Base-by-base conservation (phyloP, 495 filamentous ascomycete genomes). In the Staphylotrichum tortipilum region DNA sequence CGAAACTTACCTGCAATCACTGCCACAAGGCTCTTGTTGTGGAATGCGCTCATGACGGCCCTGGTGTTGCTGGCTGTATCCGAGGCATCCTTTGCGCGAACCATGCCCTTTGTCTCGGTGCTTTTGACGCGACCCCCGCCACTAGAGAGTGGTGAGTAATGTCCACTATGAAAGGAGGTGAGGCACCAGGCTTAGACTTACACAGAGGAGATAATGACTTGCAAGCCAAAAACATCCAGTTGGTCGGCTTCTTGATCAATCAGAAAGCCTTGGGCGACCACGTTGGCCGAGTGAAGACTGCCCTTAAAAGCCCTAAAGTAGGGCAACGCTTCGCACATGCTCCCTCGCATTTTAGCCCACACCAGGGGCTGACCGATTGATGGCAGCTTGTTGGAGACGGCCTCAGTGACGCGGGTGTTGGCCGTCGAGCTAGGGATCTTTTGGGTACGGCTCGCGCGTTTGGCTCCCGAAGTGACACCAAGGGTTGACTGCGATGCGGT, bases 171-270 rank as follows among this genome's bases (percentile, higher is more conserved):
- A 44, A 1, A 9, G 22, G 8, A 22, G 7, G 18, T 10, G 7
- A 31, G 23, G 15, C 21, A 33, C 9, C 50, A 3, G n/a, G n/a
- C 17, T 26, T 14, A 22, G 8, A 72, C 82, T 68, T 67, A 88
- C 85, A 76, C 59, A 54, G 78, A 67, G 8, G 80, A 77, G 30
- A 94, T 84, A 21, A 89, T 68, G 11, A 90, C 64, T 40, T 86
- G 76, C 2, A 75, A 72, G 30, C 76, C 75, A 15, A 88, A 76
- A 38, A 79, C 73, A 22, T 86, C 79, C 3, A 81, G 69, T 1
- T 55, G 45, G 0, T 75, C 77, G 22, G 67, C 67, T 49, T 81
- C 73, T 1, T 65, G 66, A 58, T 89, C 85, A 19, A 86, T 63
- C 1, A 91, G 65, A 45, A 83, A 79, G 1, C 79, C 84, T 18